Percentiles rank a stretch among this genome's conserved stretches.
Evolutionary conservation across 768 basidiomycete genomes (phyloP).

Genomic region (Xanthoconium purpureum): DNA sequence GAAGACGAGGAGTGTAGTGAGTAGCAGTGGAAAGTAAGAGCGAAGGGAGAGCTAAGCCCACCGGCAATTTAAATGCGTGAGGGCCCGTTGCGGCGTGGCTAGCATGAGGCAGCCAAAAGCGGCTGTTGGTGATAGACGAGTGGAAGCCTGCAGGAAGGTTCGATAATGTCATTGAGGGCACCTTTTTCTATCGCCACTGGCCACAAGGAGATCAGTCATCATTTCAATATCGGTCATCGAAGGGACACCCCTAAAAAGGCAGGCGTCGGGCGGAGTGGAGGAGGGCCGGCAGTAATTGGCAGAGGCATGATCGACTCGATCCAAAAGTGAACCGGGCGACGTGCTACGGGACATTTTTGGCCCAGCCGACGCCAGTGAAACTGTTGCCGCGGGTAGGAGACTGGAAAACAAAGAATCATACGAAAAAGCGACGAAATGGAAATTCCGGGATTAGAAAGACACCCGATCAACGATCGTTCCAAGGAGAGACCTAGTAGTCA

Average conservation of each 20-base stretch:
- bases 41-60: constrained; percentile 22
- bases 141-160: constrained; percentile 25
- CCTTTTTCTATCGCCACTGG: constrained; percentile 32
- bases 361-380: background rate
- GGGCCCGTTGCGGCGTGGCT: constrained; percentile 34
- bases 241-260: constrained; percentile 27
- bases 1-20: constrained; percentile 19
- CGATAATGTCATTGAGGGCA: constrained; percentile 25
- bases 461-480: constrained; percentile 22
- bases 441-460: constrained; percentile 8
- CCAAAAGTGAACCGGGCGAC: constrained; percentile 1
- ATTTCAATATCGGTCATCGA: constrained; percentile 30
- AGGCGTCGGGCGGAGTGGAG: constrained; percentile 15
- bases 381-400: background rate
- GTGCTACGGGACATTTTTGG: too few relatives aligned
- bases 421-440: constrained; percentile 12
- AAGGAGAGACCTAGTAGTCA: too few relatives aligned
- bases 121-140: constrained; percentile 34
- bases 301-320: constrained; percentile 8
- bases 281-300: background rate
- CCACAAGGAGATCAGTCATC: constrained; percentile 29
- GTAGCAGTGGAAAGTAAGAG: constrained; percentile 23
- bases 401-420: background rate
- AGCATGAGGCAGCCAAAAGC: constrained; percentile 36
- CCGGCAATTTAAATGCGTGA: constrained; percentile 33